These are phyloP conservation scores for Rubroshorea leprosula DNA, from an alignment of 345 rosid species.

Conservation along the genomic window DNA sequence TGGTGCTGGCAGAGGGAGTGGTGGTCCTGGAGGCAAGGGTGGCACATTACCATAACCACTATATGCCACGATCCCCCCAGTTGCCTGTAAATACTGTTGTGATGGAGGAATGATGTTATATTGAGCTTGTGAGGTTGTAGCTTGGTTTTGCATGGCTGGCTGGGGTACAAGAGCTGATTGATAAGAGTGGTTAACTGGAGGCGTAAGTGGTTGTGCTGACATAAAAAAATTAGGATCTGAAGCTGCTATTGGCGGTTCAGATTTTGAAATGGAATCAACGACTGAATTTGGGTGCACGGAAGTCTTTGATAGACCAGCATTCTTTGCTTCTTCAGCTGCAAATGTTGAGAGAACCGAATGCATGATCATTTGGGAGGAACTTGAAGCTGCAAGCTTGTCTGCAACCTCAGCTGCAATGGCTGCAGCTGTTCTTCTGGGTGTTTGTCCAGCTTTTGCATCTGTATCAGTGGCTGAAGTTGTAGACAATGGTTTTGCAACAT, in stretches of 20 bases:
- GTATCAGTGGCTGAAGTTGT: slow-evolving; percentile 25
- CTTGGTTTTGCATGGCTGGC: slow-evolving; percentile 38
- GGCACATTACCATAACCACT: slow-evolving; percentile 54
- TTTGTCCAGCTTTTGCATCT: slow-evolving; percentile 37
- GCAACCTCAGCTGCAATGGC: slow-evolving; percentile 96
- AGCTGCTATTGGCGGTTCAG: slow-evolving; percentile 35
- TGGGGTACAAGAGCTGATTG: slow-evolving; percentile 36
- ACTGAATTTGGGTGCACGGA: slow-evolving; percentile 25
- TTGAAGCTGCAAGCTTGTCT: slow-evolving; percentile 80
- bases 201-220: slow-evolving; percentile 32
- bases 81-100: slow-evolving; percentile 54
- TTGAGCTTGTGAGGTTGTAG: slow-evolving; percentile 45
- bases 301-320: slow-evolving; percentile 35
- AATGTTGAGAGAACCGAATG: slow-evolving; percentile 82
- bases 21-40: slow-evolving; percentile 53
- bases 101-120: slow-evolving; percentile 58
- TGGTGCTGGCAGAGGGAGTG: too few species aligned
- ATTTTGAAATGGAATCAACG: slow-evolving; percentile 26
- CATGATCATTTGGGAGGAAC: slow-evolving; percentile 91
- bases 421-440: slow-evolving; percentile 68
- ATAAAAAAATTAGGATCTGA: slow-evolving; percentile 41
- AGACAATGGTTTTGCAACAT: slow-evolving; percentile 29
- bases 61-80: slow-evolving; percentile 43
- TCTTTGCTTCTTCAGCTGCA: slow-evolving; percentile 90
- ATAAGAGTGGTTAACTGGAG: slow-evolving; percentile 36